phyloP scores from a whole-genome alignment of 140 eudicot genomes.

The Flaveria floridana region DNA sequence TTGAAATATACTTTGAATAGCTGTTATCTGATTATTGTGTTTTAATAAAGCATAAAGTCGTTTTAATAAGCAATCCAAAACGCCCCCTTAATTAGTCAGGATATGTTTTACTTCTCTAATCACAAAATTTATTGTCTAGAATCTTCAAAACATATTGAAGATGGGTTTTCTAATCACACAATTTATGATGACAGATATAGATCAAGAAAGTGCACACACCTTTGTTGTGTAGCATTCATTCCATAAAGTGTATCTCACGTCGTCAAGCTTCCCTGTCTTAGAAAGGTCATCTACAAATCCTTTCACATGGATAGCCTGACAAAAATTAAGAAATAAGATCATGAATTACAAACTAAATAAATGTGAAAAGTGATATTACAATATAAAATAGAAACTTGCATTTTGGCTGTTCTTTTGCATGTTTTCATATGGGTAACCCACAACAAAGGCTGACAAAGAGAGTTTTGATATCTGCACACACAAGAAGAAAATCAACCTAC shows the following conservation, averaged over 20 bases:
- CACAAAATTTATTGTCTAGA: not conserved
- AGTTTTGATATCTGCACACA: slow-evolving; percentile 65
- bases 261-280: slow-evolving; percentile 61
- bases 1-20: too few relatives aligned
- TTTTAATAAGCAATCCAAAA: not conserved
- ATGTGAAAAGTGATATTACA: slow-evolving; percentile 10
- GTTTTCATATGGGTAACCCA: slow-evolving; percentile 66
- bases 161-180: not conserved
- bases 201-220: slow-evolving; percentile 43
- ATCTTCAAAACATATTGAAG: not conserved
- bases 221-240: slow-evolving; percentile 85
- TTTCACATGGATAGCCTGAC: slow-evolving; percentile 77
- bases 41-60: too few relatives aligned
- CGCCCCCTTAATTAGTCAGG: not conserved
- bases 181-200: not conserved
- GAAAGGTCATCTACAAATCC: slow-evolving; percentile 66
- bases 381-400: slow-evolving; percentile 35
- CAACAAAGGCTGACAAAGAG: slow-evolving; percentile 56
- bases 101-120: not conserved
- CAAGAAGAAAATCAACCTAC: not conserved
- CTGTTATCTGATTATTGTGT: too few relatives aligned
- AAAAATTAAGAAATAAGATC: slow-evolving; percentile 10
- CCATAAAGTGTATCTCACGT: slow-evolving; percentile 70
- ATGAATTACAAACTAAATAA: slow-evolving; percentile 5
- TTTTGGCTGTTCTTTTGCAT: slow-evolving; percentile 41